A percentile compares a stretch with the other conserved stretches of the same genome.
These are phyloP conservation scores for Wickerhamomyces silvicola DNA, from an alignment of 805 yeast genomes.

Conservation along the genomic window DNA sequence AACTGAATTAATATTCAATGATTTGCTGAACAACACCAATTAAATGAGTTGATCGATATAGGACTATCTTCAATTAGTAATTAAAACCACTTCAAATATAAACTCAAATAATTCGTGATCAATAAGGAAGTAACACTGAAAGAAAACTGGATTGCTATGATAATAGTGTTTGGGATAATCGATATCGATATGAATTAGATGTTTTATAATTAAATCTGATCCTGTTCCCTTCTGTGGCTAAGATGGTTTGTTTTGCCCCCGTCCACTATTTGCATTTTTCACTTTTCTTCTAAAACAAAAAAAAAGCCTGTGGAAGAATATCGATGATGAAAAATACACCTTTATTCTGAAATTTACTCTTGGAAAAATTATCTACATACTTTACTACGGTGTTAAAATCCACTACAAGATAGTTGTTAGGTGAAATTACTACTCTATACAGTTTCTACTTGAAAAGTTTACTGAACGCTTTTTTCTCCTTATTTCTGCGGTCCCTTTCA, in stretches of 20 bases:
- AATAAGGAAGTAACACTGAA: slow-evolving; percentile 5
- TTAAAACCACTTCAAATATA: slow-evolving; percentile 2
- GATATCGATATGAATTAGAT: slow-evolving; percentile 7
- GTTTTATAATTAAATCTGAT: slow-evolving; percentile 8
- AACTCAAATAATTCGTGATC: slow-evolving; percentile 8
- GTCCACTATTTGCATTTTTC: slow-evolving; percentile 9
- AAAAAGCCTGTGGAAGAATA: not conserved
- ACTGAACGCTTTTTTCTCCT: slow-evolving; percentile 68
- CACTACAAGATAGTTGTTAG: not conserved
- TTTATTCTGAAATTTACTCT: slow-evolving; percentile 10
- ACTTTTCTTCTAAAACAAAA: slow-evolving; percentile 6
- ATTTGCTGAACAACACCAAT: slow-evolving; percentile 11
- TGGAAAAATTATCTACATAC: not conserved
- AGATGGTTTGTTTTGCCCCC: slow-evolving; percentile 12
- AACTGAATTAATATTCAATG: not conserved
- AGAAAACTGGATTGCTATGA: slow-evolving; percentile 3
- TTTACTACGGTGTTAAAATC: not conserved
- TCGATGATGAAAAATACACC: slow-evolving; percentile 7
- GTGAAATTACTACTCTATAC: not conserved
- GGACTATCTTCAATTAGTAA: not conserved
- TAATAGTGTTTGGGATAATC: slow-evolving; percentile 5
- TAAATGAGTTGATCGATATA: slow-evolving; percentile 18
- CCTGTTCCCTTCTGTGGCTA: slow-evolving; percentile 7
- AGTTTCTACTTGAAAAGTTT: slow-evolving; percentile 46
- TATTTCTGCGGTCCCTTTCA: slow-evolving; percentile 49